Base-by-base conservation (phyloP, 495 filamentous ascomycete genomes). In the Podospora bellae-mahoneyi region DNA sequence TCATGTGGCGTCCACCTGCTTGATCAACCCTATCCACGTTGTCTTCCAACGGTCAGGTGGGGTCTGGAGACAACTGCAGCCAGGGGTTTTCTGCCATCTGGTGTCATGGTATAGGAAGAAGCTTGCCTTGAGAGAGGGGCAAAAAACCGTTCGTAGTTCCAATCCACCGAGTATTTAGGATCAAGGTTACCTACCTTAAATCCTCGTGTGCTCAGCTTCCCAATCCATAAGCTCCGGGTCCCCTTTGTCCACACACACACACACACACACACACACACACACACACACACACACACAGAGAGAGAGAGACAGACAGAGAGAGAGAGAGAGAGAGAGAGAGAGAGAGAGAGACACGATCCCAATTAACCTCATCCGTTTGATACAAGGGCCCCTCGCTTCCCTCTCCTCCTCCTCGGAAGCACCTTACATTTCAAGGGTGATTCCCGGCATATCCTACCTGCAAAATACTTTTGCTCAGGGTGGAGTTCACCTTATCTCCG, bases 381-480 rank as follows among this genome's bases (percentile, higher is more conserved):
- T 7, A 32, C 30, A 32, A 32, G 30, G 30, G 30, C 30, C 30
- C 30, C 30, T 32, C 30, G 30, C 7, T 7, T 7, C 30, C 30
- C n/a, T 27, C 58, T 5, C 19, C 10, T 60, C 20, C 57, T 5
- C 19, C 10, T 60, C 20, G 16, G 23, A 60, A 60, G 58, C 20
- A 13, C 23, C 59, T 61, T 26, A 26, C 26, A 61, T 20, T 28
- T 48, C 39, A 48, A 48, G 39, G 39, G 39, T 48, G 39, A 48
- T 48, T 48, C 39, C 39, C 15, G 39, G 39, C 39, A 48, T 23
- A 23, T 48, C 59, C 59, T 27, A 26, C 59, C 59, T 61, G 59
- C 59, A 61, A 61, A 61, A 61, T 28, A 61, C n/a, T 28, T 28
- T 61, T 28, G 26, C 5, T 34, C 30, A 18, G 59, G 59, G 59